These are phyloP conservation scores for Spergularia bocconei DNA, from an alignment of 148 eudicot species.

Conservation along the genomic window DNA sequence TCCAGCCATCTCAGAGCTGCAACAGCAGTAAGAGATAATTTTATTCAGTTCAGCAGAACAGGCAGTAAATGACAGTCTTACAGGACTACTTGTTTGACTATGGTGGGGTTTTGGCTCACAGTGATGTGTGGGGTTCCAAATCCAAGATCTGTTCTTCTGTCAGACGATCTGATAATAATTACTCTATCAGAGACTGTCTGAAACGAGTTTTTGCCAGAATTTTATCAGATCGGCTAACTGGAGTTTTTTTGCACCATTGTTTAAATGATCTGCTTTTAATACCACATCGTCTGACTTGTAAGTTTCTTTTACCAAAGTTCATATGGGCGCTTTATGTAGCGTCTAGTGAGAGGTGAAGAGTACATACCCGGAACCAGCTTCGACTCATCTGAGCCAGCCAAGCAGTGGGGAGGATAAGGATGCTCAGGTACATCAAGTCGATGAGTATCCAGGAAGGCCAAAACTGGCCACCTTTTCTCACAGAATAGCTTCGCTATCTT, in stretches of 20 bases:
- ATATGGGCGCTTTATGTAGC: no score
- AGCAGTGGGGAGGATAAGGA: constrained; percentile 95
- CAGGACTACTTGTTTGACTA: background rate
- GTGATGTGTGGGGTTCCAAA: no score
- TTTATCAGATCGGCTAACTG: no score
- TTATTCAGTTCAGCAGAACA: background rate
- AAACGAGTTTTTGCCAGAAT: no score
- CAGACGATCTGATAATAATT: no score
- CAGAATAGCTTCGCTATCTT: constrained; percentile 60
- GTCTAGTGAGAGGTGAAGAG: background rate
- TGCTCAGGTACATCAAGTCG: constrained; percentile 83
- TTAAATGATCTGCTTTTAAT: no score
- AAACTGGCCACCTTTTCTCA: constrained; percentile 70
- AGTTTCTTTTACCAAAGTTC: no score
- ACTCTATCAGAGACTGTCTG: no score
- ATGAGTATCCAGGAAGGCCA: constrained; percentile 81
- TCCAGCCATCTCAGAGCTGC: constrained; percentile 85
- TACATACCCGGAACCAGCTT: constrained; percentile 71
- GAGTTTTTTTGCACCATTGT: no score
- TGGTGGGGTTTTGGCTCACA: no score
- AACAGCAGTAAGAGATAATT: background rate
- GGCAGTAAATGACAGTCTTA: background rate
- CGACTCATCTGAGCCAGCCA: constrained; percentile 75
- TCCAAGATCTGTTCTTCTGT: no score
- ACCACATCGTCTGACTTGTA: no score